Conservation (phyloP, 768 basidiomycete species). For the Mycena kentingensis region DNA sequence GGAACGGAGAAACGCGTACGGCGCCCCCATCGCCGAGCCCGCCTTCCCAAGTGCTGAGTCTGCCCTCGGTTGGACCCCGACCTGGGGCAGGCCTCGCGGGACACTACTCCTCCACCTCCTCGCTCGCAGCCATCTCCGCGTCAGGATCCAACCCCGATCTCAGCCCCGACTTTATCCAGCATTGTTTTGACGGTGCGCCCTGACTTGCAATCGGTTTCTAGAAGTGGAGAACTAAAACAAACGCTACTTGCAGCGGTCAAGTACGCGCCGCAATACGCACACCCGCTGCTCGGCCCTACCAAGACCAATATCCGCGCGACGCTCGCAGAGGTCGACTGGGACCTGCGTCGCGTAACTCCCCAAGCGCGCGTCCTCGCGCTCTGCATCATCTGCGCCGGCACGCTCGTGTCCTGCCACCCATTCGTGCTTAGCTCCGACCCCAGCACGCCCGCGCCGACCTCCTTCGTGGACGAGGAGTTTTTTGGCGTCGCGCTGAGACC, state of each 20-base stretch:
- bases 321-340: background rate
- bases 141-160: background rate
- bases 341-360: background rate
- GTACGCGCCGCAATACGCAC: background rate
- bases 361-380: background rate
- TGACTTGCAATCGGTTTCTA: background rate
- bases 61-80: too few species aligned
- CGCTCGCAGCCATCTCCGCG: background rate
- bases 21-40: too few species aligned
- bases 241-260: background rate
- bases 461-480: background rate
- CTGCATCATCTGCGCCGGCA: constrained; percentile 1
- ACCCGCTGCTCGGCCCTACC: background rate
- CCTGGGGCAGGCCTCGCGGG: too few species aligned
- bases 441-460: background rate
- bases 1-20: too few species aligned
- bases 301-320: background rate
- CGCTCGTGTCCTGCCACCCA: background rate
- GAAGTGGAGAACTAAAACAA: background rate
- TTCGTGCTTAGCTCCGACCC: background rate
- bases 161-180: background rate
- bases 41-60: too few species aligned
- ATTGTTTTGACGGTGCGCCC: background rate
- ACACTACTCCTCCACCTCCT: background rate
- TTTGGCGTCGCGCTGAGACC: background rate